Evolutionary conservation across 2,329 filamentous ascomycete species (phyloP), one percentile per base, ranked within the genome.

Genomic region (Cercospora nicotianae): DNA sequence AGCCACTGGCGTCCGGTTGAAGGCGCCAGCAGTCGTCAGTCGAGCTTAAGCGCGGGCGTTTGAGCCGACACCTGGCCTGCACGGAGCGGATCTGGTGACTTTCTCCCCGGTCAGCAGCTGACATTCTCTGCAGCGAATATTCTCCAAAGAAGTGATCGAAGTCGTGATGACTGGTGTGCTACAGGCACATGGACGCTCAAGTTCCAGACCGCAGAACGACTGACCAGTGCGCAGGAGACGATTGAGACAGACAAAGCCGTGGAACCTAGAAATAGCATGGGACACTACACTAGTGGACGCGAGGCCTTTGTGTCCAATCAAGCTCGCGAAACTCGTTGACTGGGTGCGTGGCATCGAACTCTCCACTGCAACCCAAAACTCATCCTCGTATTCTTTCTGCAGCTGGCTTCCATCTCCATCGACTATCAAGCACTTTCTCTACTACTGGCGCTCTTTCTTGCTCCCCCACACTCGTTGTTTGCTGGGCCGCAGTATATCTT

Each of bases 281-380:
- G 62, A 62, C 64, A 64, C 36, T 65, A 60, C 65, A 66, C 36
- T 65, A 65, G 42, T 23, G 36, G 30, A 66, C 63, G 67, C 67
- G 70, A 69, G 51, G 64, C 59, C 61, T 51, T 60, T 42, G n/a
- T 60, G 60, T 36, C 70, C 70, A 70, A 70, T 72, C 65, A 69
- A 13, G 39, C 18, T 16, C n/a, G 23, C 16, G 60, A 51, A 62
- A 64, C 42, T 51, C 65, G 64, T 58, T 62, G 45, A 64, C 62
- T 13, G 13, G 26, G 42, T 53, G 59, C 45, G 64, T 67, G 67
- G 64, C 61, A 67, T 36, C 61, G 45, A 57, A 69, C 65, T 65
- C 65, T 67, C 30, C 53, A 26, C 63, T 64, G 30, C 66, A 42
- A 63, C 64, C 67, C 59, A 51, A 66, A 70, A 64, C 60, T 62